Conservation (phyloP, 2,329 filamentous ascomycete species). For the Hypoxylon sp. region DNA sequence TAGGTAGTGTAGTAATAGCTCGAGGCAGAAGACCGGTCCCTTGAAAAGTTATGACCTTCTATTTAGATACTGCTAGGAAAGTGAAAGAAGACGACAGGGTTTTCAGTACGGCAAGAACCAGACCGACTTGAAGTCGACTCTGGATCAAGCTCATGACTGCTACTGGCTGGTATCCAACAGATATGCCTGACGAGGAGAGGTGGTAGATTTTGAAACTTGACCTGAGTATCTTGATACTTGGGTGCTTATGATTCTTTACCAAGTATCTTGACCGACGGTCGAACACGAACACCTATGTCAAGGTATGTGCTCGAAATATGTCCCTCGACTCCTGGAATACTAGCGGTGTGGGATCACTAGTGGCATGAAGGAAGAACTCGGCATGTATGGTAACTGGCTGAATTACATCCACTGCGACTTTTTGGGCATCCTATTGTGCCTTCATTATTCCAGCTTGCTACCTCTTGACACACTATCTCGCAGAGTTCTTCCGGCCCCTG, state of each 20-base stretch:
- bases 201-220: slow-evolving; percentile 55
- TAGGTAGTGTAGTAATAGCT: background rate
- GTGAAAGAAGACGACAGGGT: slow-evolving; percentile 10
- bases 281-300: slow-evolving; percentile 56
- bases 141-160: slow-evolving; percentile 38
- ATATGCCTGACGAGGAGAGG: slow-evolving; percentile 53
- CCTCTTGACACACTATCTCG: slow-evolving; percentile 55
- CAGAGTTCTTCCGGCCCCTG: slow-evolving; percentile 51
- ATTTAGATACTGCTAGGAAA: background rate
- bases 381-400: slow-evolving; percentile 54
- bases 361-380: slow-evolving; percentile 56
- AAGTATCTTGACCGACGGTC: slow-evolving; percentile 57
- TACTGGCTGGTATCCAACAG: slow-evolving; percentile 53
- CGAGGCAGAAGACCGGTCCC: background rate
- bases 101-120: background rate
- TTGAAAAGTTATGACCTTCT: background rate
- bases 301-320: slow-evolving; percentile 41
- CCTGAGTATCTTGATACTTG: slow-evolving; percentile 55
- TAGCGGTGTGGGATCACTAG: slow-evolving; percentile 42
- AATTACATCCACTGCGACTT: slow-evolving; percentile 51
- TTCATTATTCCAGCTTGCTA: slow-evolving; percentile 59
- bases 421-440: slow-evolving; percentile 57
- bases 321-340: background rate
- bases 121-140: background rate
- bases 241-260: slow-evolving; percentile 57